Conservation (phyloP, 495 filamentous ascomycete genomes). For the Annulohypoxylon stygium region DNA sequence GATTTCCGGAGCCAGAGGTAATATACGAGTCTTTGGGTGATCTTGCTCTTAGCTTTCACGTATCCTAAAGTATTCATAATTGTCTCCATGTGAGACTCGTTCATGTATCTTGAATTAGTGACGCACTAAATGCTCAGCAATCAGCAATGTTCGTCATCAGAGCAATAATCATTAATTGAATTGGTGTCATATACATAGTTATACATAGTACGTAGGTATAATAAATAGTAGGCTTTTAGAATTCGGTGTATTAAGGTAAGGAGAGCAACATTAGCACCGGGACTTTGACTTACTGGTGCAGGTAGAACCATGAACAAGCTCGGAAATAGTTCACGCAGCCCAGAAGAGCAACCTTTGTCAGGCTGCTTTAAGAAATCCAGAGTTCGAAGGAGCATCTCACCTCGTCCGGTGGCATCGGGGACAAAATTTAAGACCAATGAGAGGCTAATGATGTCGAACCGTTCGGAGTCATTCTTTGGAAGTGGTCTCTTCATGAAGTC, state of each 20-base stretch:
- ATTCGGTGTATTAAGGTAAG: not conserved
- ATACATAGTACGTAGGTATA: not conserved
- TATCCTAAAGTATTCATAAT: slow-evolving; percentile 88
- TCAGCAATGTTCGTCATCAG: slow-evolving; percentile 17
- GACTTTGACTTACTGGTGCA: slow-evolving; percentile 61
- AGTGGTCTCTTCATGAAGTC: slow-evolving; percentile 94
- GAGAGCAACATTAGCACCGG: not conserved
- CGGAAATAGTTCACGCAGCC: slow-evolving; percentile 67
- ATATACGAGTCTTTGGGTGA: slow-evolving; percentile 86
- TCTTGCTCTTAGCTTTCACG: slow-evolving; percentile 71
- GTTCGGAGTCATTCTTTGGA: slow-evolving; percentile 69
- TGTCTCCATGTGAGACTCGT: slow-evolving; percentile 73
- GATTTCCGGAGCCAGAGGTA: slow-evolving; percentile 77
- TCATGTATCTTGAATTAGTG: slow-evolving; percentile 90
- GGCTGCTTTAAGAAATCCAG: slow-evolving; percentile 70
- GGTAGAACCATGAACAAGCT: slow-evolving; percentile 92
- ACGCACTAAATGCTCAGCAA: slow-evolving; percentile 69
- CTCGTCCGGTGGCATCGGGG: slow-evolving; percentile 76
- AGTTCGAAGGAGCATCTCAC: slow-evolving; percentile 88
- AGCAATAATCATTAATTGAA: not conserved
- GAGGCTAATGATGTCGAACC: slow-evolving; percentile 92
- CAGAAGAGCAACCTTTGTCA: slow-evolving; percentile 30
- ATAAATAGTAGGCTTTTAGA: not conserved
- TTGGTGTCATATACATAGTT: not conserved
- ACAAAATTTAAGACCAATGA: slow-evolving; percentile 97